A percentile compares a stretch with the other conserved stretches of the same genome.
These are phyloP conservation scores for Shiraia sp. DNA, from an alignment of 2,329 filamentous ascomycete species.

Conservation along the genomic window DNA sequence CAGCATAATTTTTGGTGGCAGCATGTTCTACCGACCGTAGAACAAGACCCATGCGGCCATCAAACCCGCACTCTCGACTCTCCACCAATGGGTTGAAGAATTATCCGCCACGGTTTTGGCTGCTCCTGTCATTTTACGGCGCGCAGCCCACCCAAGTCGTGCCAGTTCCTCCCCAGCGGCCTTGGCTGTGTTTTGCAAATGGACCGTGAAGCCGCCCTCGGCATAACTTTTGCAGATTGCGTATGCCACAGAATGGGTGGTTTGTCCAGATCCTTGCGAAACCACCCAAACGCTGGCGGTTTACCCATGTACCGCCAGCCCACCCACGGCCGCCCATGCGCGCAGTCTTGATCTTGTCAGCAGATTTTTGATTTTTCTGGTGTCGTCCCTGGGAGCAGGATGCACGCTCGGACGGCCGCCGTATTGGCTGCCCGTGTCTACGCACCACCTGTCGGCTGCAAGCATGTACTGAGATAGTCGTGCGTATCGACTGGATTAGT, in stretches of 20 bases:
- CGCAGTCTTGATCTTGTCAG: too few species aligned
- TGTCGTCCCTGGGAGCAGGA: too few species aligned
- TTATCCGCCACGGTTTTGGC: constrained; percentile 37
- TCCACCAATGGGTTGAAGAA: constrained; percentile 33
- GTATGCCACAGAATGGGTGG: constrained; percentile 18
- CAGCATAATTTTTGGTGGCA: constrained; percentile 17
- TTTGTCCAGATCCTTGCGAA: constrained; percentile 38
- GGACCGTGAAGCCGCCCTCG: constrained; percentile 24
- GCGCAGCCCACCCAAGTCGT: constrained; percentile 21
- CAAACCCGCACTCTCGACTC: constrained; percentile 34
- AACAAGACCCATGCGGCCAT: constrained; percentile 39
- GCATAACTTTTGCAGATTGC: constrained; percentile 34
- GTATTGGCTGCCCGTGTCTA: too few species aligned
- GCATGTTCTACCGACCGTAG: constrained; percentile 32
- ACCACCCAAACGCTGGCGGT: constrained; percentile 40
- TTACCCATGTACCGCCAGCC: constrained; percentile 40
- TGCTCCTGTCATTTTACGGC: constrained; percentile 41
- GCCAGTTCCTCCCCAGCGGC: constrained; percentile 25
- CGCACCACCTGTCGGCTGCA: too few species aligned
- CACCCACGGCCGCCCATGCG: too few species aligned
- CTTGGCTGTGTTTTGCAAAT: constrained; percentile 42
- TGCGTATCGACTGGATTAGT: too few species aligned
- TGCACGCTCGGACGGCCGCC: constrained; percentile 15
- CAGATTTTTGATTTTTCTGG: too few species aligned
- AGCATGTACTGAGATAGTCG: too few species aligned